Conservation (phyloP, 1,139 yeast genomes). For the Chernovozyma sophiae-reginae region DNA sequence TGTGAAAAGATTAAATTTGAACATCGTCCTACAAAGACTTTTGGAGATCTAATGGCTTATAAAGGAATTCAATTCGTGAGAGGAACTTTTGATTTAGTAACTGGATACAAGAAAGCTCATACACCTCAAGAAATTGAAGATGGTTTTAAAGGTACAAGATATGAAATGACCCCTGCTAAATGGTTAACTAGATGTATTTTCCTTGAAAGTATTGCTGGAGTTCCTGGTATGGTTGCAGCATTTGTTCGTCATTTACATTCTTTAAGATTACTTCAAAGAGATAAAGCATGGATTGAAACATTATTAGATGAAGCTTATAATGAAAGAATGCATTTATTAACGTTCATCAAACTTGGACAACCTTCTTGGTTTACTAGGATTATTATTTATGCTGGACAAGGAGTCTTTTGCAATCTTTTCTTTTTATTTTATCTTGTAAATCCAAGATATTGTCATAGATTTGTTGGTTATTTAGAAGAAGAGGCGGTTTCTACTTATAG, state of each 20-base stretch:
- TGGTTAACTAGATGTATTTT: slow-evolving; percentile 70
- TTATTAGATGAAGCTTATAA: slow-evolving; percentile 74
- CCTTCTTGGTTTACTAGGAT: slow-evolving; percentile 59
- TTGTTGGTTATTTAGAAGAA: slow-evolving; percentile 77
- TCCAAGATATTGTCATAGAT: slow-evolving; percentile 68
- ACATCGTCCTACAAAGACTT: slow-evolving; percentile 49
- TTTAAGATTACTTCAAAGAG: slow-evolving; percentile 56
- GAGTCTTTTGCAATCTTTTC: slow-evolving; percentile 65
- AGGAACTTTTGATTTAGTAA: slow-evolving; percentile 52
- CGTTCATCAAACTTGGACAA: slow-evolving; percentile 61
- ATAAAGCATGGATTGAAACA: slow-evolving; percentile 75
- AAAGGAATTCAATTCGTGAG: slow-evolving; percentile 44
- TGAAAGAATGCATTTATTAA: slow-evolving; percentile 73
- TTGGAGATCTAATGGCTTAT: slow-evolving; percentile 53
- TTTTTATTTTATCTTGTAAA: slow-evolving; percentile 56
- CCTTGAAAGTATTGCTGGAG: slow-evolving; percentile 72
- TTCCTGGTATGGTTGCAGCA: slow-evolving; percentile 76
- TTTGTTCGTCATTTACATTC: slow-evolving; percentile 65
- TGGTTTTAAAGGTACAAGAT: slow-evolving; percentile 44
- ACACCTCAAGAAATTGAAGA: slow-evolving; percentile 25
- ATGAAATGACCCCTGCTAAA: slow-evolving; percentile 56
- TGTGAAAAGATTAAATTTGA: slow-evolving; percentile 46
- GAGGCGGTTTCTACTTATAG: slow-evolving; percentile 74
- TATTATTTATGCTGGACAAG: slow-evolving; percentile 64
- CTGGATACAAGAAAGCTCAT: slow-evolving; percentile 61